Evolutionary conservation across 441 rosid species (phyloP).

Genomic region (California macrophylla): DNA sequence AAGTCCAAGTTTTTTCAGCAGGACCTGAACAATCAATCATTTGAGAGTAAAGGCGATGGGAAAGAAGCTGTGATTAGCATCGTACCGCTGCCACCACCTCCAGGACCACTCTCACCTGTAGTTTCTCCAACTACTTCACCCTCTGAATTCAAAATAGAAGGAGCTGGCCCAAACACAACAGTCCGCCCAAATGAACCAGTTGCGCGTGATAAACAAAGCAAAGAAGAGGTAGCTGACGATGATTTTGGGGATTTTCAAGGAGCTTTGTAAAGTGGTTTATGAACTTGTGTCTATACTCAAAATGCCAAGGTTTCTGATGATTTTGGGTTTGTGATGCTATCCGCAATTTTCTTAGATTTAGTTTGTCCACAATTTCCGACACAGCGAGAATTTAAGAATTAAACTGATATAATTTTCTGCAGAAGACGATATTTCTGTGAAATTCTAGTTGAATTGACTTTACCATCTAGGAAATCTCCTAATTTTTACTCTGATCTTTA

Average conservation of each 20-base stretch:
- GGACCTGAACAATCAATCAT: conserved; percentile 37
- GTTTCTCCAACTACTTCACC: conserved; percentile 35
- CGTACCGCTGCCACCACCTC: conserved; percentile 82
- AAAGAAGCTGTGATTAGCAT: conserved; percentile 46
- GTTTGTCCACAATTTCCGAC: neutral
- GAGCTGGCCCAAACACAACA: conserved; percentile 18
- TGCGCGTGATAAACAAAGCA: conserved; percentile 21
- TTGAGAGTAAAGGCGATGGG: conserved; percentile 48
- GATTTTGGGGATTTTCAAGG: conserved; percentile 99
- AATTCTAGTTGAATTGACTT: no score
- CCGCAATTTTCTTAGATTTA: neutral
- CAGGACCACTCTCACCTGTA: conserved; percentile 47
- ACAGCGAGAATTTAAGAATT: no score
- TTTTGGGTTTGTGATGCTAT: neutral
- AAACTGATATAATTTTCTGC: no score
- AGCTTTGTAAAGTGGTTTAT: conserved; percentile 34
- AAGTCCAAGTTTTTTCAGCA: conserved; percentile 53
- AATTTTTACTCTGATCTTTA: no score
- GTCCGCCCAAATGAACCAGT: conserved; percentile 28
- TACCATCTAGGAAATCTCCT: no score
- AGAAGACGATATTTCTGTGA: no score
- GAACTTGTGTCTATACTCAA: neutral
- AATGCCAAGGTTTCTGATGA: neutral
- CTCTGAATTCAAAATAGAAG: conserved; percentile 26
- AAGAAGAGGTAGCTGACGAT: conserved; percentile 48